These are phyloP conservation scores for Cytospora leucostoma DNA, from an alignment of 2,329 filamentous ascomycete species.

Conservation along the genomic window DNA sequence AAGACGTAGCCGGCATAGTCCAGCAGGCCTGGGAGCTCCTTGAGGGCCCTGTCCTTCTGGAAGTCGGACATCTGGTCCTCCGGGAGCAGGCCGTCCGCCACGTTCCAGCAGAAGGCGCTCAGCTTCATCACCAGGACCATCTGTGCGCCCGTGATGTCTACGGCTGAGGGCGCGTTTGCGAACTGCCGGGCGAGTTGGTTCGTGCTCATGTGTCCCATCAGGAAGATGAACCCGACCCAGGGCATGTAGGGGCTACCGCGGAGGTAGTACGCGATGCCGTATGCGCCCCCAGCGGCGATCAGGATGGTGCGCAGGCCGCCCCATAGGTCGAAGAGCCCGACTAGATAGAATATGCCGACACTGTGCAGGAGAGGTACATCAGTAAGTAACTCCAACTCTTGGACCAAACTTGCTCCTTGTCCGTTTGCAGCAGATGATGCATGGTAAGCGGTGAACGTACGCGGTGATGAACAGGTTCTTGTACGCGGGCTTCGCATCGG, in stretches of 20 bases:
- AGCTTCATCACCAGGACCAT: slow-evolving; percentile 99
- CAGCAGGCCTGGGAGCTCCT: slow-evolving; percentile 70
- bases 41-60: slow-evolving; percentile 80
- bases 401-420: neutral
- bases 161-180: slow-evolving; percentile 60
- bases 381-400: neutral
- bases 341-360: slow-evolving; percentile 83
- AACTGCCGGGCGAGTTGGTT: slow-evolving; percentile 85
- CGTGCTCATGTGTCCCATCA: slow-evolving; percentile 94
- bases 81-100: slow-evolving; percentile 84
- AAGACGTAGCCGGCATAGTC: slow-evolving; percentile 90
- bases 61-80: slow-evolving; percentile 79
- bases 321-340: slow-evolving; percentile 94
- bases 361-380: slow-evolving; percentile 42
- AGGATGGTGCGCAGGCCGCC: slow-evolving; percentile 75
- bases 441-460: slow-evolving; percentile 45
- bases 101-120: slow-evolving; percentile 95
- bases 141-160: slow-evolving; percentile 93
- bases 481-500: slow-evolving; percentile 76
- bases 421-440: neutral
- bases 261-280: slow-evolving; percentile 79
- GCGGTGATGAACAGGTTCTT: slow-evolving; percentile 88
- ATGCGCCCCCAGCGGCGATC: slow-evolving; percentile 77
- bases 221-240: slow-evolving; percentile 90
- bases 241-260: slow-evolving; percentile 88